Conservation (phyloP, 2,329 filamentous ascomycete species). For the Diaporthe australafricana region DNA sequence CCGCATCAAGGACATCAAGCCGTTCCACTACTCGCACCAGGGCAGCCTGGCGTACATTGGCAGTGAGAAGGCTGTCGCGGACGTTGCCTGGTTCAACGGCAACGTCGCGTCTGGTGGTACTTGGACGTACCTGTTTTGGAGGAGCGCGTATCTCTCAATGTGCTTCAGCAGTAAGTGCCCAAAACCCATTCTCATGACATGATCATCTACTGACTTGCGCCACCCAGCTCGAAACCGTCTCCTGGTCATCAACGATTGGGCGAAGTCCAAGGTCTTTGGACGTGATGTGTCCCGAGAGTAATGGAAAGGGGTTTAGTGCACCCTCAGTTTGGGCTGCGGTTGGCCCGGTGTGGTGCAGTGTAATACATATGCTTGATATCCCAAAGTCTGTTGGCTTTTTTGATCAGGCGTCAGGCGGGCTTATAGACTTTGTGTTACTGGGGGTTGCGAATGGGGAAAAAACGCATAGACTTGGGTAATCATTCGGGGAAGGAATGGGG, state of each 20-base stretch:
- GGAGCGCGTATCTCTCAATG: conserved; percentile 98
- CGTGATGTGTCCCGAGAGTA: conserved; percentile 92
- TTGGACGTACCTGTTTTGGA: conserved; percentile 98
- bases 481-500: conserved; percentile 1
- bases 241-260: conserved; percentile 92
- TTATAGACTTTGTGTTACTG: conserved; percentile 28
- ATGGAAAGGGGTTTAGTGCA: conserved; percentile 6
- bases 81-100: conserved; percentile 96
- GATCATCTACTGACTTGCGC: conserved; percentile 38
- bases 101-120: conserved; percentile 95
- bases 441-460: conserved; percentile 15
- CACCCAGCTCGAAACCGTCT: conserved; percentile 87
- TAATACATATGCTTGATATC: conserved; percentile 31
- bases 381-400: conserved; percentile 27
- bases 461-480: conserved; percentile 24
- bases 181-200: conserved; percentile 36
- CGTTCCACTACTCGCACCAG: conserved; percentile 99
- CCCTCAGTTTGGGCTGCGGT: background rate
- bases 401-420: conserved; percentile 25
- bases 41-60: conserved; percentile 97
- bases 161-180: conserved; percentile 94
- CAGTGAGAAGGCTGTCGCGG: conserved; percentile 94
- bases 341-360: conserved; percentile 11
- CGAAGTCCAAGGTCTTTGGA: conserved; percentile 96
- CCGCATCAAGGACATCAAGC: conserved; percentile 92